Base-by-base conservation (phyloP, 1,284 basidiomycete species). In the Tylopilus sp. region DNA sequence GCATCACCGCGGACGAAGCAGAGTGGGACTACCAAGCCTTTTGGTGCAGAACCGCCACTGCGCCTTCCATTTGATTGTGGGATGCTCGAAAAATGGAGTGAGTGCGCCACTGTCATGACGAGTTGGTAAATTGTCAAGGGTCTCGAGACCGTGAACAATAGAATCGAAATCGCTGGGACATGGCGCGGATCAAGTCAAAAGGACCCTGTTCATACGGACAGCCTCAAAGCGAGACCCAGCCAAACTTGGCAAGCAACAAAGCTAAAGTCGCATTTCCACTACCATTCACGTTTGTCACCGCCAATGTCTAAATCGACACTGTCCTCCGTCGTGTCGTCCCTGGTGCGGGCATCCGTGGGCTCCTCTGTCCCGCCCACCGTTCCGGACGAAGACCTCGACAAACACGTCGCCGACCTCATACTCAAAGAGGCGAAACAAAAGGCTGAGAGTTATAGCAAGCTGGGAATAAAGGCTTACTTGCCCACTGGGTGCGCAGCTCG, bases 341-440 rank as follows among this genome's bases (percentile, higher is more conserved):
- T 96, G 39, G 84, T 95, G 15, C 75, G 92, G 16, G 89, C 92
- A 0, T 82, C 81, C 25, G 82, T 89, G 79, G 91, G 92, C 29
- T 65, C 81, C 1, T 77, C 88, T 0, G 74, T 90, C 0, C 65
- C 84, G 0, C 63, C 70, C 36, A 74, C 76, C 6, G 83, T 93
- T 18, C 78, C 80, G 3, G 89, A 95, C 63, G 84, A 85, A 26
- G 90, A 95, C 59, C 78, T 97, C 19, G 93, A 97, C 70, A 78
- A 81, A 31, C 89, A 92, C 64, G 89, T 97, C 25, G 90, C 91
- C 3, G 86, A 91, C 45, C 77, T 97, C 48, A 85, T 97, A 44
- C 79, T 95, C 26, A 84, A 82, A 56, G 94, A 97, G 67, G 93
- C 94, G 0, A 92, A 90, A 72, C 82, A 86, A 73, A 91, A 92